Conservation (phyloP, 1,284 basidiomycete genomes). For the Cutaneotrichosporon arboriforme region DNA sequence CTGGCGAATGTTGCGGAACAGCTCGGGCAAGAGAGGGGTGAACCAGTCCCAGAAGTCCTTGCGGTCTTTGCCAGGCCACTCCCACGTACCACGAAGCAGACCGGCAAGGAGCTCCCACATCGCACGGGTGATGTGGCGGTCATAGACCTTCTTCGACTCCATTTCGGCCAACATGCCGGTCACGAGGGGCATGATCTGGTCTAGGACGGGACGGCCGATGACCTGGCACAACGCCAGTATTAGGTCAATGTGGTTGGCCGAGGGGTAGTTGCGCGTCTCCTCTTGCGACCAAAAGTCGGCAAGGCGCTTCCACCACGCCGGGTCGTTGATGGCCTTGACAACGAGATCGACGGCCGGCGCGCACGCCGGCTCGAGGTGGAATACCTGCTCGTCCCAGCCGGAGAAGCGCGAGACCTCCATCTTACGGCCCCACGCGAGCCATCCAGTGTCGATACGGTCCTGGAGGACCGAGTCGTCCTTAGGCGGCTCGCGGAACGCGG, state of each 20-base stretch:
- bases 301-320: conserved; percentile 57
- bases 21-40: conserved; percentile 59
- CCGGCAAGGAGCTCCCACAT: conserved; percentile 82
- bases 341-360: conserved; percentile 60
- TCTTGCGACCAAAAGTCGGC: conserved; percentile 46
- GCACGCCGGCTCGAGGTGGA: conserved; percentile 64
- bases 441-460: conserved; percentile 79
- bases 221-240: conserved; percentile 53
- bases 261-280: conserved; percentile 44
- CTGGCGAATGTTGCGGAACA: conserved; percentile 74
- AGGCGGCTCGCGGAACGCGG: conserved; percentile 47
- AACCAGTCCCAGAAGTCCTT: conserved; percentile 76
- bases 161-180: conserved; percentile 40
- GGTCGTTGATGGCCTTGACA: conserved; percentile 51
- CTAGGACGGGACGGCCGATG: conserved; percentile 32
- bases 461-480: conserved; percentile 41
- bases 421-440: conserved; percentile 71
- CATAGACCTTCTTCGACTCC: conserved; percentile 47
- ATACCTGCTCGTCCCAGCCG: conserved; percentile 52
- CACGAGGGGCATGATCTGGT: conserved; percentile 36
- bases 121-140: conserved; percentile 88
- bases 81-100: conserved; percentile 72
- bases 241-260: conserved; percentile 49
- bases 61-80: conserved; percentile 68
- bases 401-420: conserved; percentile 63